Conservation (phyloP, 495 filamentous ascomycete species). For the Aspergillus haitiensis region DNA sequence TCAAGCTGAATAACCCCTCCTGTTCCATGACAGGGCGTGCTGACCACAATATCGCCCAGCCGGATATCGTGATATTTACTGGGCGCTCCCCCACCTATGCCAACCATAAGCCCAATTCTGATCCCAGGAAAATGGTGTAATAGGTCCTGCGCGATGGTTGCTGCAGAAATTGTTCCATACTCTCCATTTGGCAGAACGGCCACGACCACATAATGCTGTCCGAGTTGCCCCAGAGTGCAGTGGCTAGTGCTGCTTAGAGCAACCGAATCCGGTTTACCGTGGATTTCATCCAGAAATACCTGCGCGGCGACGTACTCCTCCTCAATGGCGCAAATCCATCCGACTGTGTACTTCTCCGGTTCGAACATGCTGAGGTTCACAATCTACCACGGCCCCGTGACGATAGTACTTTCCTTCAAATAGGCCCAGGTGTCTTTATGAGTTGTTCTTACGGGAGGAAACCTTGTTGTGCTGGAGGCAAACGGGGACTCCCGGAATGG, state of each 20-base stretch:
- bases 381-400: too few relatives aligned
- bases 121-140: constrained; percentile 40
- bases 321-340: constrained; percentile 11
- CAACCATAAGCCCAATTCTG: constrained; percentile 12
- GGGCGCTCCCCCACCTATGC: constrained; percentile 5
- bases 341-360: constrained; percentile 16
- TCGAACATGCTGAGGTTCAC: too few relatives aligned
- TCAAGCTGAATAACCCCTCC: background rate
- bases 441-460: too few relatives aligned
- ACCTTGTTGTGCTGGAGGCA: too few relatives aligned
- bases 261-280: constrained; percentile 23
- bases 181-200: constrained; percentile 35
- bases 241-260: constrained; percentile 31
- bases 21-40: constrained; percentile 1
- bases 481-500: too few relatives aligned
- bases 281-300: constrained; percentile 7
- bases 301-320: constrained; percentile 6
- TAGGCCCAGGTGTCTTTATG: too few relatives aligned
- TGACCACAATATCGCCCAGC: too few relatives aligned
- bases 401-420: too few relatives aligned
- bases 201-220: constrained; percentile 45
- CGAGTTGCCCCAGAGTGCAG: constrained; percentile 46
- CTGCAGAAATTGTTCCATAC: constrained; percentile 42
- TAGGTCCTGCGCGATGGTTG: constrained; percentile 42
- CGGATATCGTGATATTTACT: background rate